Percentiles rank a stretch among this genome's conserved stretches.
Conservation (phyloP, 1,139 yeast genomes). For the Suzukiozyma palmioleophila region DNA sequence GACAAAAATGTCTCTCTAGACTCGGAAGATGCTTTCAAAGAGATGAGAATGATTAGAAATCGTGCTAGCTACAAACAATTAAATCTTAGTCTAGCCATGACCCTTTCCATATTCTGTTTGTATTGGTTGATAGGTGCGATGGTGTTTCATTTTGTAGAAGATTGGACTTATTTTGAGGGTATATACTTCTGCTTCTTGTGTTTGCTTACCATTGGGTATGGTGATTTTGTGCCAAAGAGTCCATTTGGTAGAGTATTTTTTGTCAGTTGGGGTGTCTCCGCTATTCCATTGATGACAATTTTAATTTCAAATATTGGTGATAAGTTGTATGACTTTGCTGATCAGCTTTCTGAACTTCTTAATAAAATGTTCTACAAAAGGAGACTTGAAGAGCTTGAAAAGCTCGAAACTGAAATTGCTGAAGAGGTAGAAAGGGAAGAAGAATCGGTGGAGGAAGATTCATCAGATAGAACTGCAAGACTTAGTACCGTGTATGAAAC, state of each 20-base stretch:
- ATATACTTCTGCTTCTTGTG: constrained; percentile 73
- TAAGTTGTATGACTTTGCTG: constrained; percentile 36
- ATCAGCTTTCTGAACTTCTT: constrained; percentile 14
- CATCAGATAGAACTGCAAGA: background rate
- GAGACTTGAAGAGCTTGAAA: constrained; percentile 6
- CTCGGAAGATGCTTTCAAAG: constrained; percentile 44
- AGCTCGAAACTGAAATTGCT: constrained; percentile 12
- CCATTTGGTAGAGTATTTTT: constrained; percentile 70
- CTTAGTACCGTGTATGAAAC: background rate
- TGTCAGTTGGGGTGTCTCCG: constrained; percentile 72
- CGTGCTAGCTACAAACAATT: constrained; percentile 28
- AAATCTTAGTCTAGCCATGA: constrained; percentile 30
- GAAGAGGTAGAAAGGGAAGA: constrained; percentile 7
- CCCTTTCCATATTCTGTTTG: constrained; percentile 44
- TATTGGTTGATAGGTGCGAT: constrained; percentile 75
- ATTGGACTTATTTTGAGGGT: constrained; percentile 66
- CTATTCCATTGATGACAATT: constrained; percentile 85
- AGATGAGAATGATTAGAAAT: constrained; percentile 48
- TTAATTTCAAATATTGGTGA: constrained; percentile 72
- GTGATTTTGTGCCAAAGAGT: constrained; percentile 61
- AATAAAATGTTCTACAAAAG: constrained; percentile 11
- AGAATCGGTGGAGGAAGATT: constrained; percentile 2
- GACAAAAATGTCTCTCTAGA: constrained; percentile 17
- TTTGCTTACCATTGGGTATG: constrained; percentile 80
- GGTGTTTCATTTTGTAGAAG: constrained; percentile 53